Evolutionary conservation across 495 filamentous ascomycete species (phyloP).

Genomic region (Cercophora samala): DNA sequence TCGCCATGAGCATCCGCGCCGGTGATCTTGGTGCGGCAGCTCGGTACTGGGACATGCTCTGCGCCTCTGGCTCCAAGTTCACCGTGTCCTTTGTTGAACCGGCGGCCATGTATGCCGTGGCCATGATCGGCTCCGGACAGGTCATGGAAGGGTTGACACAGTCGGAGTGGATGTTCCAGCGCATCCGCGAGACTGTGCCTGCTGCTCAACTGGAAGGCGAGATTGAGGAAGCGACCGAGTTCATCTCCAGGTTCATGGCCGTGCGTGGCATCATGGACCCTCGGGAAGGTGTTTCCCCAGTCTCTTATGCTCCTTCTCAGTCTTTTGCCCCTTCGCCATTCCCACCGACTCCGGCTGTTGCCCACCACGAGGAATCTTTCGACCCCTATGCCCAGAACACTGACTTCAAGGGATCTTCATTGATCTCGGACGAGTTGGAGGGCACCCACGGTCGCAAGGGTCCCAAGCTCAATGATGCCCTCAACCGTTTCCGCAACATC

Average conservation of each 20-base stretch:
- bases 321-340: slow-evolving; percentile 37
- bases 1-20: slow-evolving; percentile 78
- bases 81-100: slow-evolving; percentile 74
- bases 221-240: slow-evolving; percentile 82
- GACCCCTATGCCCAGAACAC: slow-evolving; percentile 88
- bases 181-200: slow-evolving; percentile 59
- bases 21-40: slow-evolving; percentile 73
- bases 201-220: slow-evolving; percentile 62
- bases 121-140: slow-evolving; percentile 74
- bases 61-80: slow-evolving; percentile 52
- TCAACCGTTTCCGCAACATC: slow-evolving; percentile 83
- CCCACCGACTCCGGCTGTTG: slow-evolving; percentile 34
- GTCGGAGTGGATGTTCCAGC: slow-evolving; percentile 76
- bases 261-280: slow-evolving; percentile 46
- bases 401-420: slow-evolving; percentile 85
- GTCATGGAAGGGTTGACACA: slow-evolving; percentile 71
- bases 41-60: slow-evolving; percentile 71
- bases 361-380: slow-evolving; percentile 68
- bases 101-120: slow-evolving; percentile 79
- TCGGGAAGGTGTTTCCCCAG: slow-evolving; percentile 37
- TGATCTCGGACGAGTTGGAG: slow-evolving; percentile 86
- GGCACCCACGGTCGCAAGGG: slow-evolving; percentile 62
- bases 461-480: slow-evolving; percentile 72
- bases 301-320: slow-evolving; percentile 25
- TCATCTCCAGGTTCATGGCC: slow-evolving; percentile 76